These are phyloP conservation scores for Leucosporidium yakuticum DNA, from an alignment of 768 basidiomycete species.

Conservation along the genomic window DNA sequence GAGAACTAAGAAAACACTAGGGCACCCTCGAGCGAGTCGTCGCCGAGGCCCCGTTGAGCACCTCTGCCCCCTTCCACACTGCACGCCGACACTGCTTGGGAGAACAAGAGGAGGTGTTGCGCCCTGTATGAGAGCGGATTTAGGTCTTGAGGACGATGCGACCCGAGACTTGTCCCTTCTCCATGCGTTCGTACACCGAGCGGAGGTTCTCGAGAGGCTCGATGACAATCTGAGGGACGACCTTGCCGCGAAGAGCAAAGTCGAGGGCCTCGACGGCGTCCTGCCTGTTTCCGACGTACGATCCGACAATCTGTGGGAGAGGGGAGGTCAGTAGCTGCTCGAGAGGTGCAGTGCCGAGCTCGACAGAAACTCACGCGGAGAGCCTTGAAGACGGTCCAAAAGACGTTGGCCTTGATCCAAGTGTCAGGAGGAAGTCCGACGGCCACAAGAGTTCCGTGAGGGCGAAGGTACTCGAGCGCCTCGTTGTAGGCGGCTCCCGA, in stretches of 20 bases:
- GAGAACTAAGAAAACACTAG: no score
- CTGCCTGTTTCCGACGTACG: slow-evolving; percentile 63
- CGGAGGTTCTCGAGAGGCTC: slow-evolving; percentile 75
- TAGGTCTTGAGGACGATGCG: slow-evolving; percentile 37
- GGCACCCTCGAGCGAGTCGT: no score
- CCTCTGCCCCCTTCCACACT: no score
- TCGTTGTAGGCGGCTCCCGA: slow-evolving; percentile 45
- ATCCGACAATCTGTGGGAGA: slow-evolving; percentile 41
- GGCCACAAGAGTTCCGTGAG: slow-evolving; percentile 66
- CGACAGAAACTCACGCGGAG: slow-evolving; percentile 23
- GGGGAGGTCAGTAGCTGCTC: slow-evolving; percentile 7
- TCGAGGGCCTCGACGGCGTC: slow-evolving; percentile 75
- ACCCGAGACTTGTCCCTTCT: slow-evolving; percentile 36
- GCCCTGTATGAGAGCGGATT: neutral
- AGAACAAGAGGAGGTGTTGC: no score
- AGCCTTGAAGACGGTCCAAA: slow-evolving; percentile 54
- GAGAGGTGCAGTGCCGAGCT: neutral
- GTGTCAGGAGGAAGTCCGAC: slow-evolving; percentile 60
- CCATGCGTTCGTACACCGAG: slow-evolving; percentile 33
- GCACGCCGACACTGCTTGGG: no score
- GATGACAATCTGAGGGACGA: slow-evolving; percentile 69
- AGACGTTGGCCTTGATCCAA: slow-evolving; percentile 52
- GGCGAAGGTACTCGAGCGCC: slow-evolving; percentile 63
- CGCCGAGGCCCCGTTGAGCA: no score
- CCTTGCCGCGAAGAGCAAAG: slow-evolving; percentile 64